phyloP scores from a whole-genome alignment of 2,329 filamentous ascomycete species.

The Xenoacremonium recifei region DNA sequence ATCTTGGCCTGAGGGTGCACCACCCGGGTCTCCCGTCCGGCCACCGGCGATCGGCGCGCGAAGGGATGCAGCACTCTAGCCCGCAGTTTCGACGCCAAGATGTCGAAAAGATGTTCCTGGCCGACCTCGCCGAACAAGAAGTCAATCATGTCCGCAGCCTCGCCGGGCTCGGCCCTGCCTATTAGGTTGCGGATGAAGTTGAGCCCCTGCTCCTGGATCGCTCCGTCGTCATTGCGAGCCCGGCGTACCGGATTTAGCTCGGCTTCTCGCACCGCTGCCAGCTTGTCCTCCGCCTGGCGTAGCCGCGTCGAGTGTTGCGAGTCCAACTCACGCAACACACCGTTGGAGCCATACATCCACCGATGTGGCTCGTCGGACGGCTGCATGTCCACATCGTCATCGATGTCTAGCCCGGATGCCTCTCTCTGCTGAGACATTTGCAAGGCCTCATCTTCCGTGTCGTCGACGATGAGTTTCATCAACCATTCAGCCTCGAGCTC shows the following conservation, averaged over 20 bases:
- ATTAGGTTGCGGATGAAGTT: slow-evolving; percentile 90
- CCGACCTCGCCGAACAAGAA: slow-evolving; percentile 75
- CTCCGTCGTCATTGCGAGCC: slow-evolving; percentile 73
- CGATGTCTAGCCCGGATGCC: slow-evolving; percentile 40
- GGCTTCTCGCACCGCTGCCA: slow-evolving; percentile 56
- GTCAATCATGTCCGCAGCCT: slow-evolving; percentile 73
- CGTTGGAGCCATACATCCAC: slow-evolving; percentile 34
- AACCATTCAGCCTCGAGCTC: slow-evolving; percentile 79
- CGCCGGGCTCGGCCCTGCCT: slow-evolving; percentile 53
- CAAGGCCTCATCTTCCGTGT: slow-evolving; percentile 53
- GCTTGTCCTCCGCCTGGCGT: slow-evolving; percentile 48
- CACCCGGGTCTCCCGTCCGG: slow-evolving; percentile 44
- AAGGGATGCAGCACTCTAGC: slow-evolving; percentile 56
- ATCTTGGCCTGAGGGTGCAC: slow-evolving; percentile 65
- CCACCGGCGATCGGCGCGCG: slow-evolving; percentile 37
- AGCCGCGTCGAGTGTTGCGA: slow-evolving; percentile 40
- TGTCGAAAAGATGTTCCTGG: slow-evolving; percentile 74
- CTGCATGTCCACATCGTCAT: slow-evolving; percentile 59
- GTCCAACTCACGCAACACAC: slow-evolving; percentile 31
- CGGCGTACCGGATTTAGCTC: slow-evolving; percentile 68
- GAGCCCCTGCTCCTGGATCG: slow-evolving; percentile 87
- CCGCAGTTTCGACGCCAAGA: slow-evolving; percentile 75
- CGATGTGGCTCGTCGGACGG: slow-evolving; percentile 43
- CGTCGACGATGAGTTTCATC: slow-evolving; percentile 70
- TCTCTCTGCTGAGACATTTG: slow-evolving; percentile 34